Evolutionary conservation across 441 rosid genomes (phyloP), one percentile per base, ranked within the genome.

Genomic region (Populus hybrid): DNA sequence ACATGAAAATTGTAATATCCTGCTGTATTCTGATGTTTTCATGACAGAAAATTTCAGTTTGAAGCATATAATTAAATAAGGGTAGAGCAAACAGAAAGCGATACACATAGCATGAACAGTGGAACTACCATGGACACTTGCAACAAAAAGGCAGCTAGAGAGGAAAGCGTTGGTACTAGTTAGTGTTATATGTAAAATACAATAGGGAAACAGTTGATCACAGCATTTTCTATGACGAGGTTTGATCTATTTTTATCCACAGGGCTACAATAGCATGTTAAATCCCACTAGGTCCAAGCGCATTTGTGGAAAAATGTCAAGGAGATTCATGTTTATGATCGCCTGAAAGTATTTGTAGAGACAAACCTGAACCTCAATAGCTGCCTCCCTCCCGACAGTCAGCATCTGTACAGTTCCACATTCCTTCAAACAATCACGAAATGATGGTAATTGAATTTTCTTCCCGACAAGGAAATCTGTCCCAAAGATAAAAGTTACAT

Each of bases 311-410:
- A 50, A 14, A 50, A 50, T 50, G 56, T 50, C 56, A 50, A 14
- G 18, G 20, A 50, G 56, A 50, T 50, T 50, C 56, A 50, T 50
- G 56, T 50, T 42, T 50, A 50, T 50, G 56, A 50, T 50, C 6
- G 56, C 56, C 72, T 63, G 75, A 69, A 74, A 31, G 53, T 21
- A 77, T 72, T 75, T 36, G 61, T 38, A 72, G 77, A 80, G 45
- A 82, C 91, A 84, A 83, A 95, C 99, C 99, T 95, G 98, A 84
- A 96, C 98, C 86, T 96, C 97, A 69, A 96, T 86, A 33, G 98
- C 95, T 50, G 92, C 94, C 77, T 96, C 99, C 73, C 91, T 91
- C 71, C 98, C 91, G 69, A 96, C 85, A 72, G 99, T 96, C 76
- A 96, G 87, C 98, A 96, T 94, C 85, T 94, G 96, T 35, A 91